A percentile compares a stretch with the other conserved stretches of the same genome.
These are phyloP conservation scores for Calocera viscosa DNA, from an alignment of 768 basidiomycete species.

Conservation along the genomic window DNA sequence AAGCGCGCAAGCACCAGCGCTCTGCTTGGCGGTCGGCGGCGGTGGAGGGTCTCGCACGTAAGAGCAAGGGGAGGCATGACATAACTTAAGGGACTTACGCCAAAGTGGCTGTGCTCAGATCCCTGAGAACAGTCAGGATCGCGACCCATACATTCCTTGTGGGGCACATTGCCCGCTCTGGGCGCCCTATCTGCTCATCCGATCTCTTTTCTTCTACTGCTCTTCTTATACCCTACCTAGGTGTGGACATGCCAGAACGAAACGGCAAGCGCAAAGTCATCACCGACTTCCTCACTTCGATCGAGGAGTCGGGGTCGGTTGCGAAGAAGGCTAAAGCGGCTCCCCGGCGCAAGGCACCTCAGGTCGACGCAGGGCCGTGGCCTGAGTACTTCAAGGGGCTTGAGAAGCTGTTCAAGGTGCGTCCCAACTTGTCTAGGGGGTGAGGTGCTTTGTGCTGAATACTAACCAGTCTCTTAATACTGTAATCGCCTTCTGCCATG, in stretches of 20 bases:
- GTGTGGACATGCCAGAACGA: conserved; percentile 1
- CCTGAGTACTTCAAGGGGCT: conserved; percentile 52
- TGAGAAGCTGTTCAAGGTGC: conserved; percentile 49
- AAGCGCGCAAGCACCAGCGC: too few species aligned
- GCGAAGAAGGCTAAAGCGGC: conserved; percentile 11
- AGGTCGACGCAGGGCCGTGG: conserved; percentile 30
- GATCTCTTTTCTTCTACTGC: neutral
- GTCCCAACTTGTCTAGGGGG: neutral
- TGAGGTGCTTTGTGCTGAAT: neutral
- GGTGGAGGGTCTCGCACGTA: neutral
- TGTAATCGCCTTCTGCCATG: conserved; percentile 75
- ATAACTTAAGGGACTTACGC: too few species aligned
- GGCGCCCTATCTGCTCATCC: neutral
- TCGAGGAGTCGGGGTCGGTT: neutral
- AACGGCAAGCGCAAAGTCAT: conserved; percentile 16
- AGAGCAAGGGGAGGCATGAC: neutral
- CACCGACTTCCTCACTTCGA: conserved; percentile 1
- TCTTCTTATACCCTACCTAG: neutral
- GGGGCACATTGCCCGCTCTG: neutral
- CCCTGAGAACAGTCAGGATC: conserved; percentile 2
- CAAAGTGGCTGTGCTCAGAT: neutral
- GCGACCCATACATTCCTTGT: neutral
- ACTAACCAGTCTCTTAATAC: conserved; percentile 64
- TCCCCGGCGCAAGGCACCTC: neutral
- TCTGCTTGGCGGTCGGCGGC: too few species aligned